Conservation (phyloP, 257 asterid genomes). For the Solanum virginianum region DNA sequence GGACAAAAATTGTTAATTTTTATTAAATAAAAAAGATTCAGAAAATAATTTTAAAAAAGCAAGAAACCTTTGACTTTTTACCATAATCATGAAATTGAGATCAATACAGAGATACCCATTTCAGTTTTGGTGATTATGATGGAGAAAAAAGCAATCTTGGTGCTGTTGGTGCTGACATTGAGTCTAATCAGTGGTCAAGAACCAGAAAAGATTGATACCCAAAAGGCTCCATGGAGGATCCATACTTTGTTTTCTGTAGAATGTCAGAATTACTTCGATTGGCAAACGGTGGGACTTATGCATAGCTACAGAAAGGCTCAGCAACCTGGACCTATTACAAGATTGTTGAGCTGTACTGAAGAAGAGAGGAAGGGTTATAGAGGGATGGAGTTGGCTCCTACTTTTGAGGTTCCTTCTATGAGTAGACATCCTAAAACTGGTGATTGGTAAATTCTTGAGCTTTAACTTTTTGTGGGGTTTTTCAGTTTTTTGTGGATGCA, state of each 20-base stretch:
- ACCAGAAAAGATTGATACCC: conserved; percentile 12
- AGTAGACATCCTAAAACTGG: conserved; percentile 60
- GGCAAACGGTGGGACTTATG: conserved; percentile 98
- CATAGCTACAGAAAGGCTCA: conserved; percentile 66
- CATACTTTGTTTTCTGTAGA: conserved; percentile 94
- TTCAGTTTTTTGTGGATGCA: neutral
- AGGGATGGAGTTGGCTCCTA: conserved; percentile 97
- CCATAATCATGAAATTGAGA: conserved; percentile 1
- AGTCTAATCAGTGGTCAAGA: conserved; percentile 18
- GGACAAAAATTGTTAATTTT: neutral
- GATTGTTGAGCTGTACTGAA: conserved; percentile 84
- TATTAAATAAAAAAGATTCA: neutral
- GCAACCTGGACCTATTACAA: conserved; percentile 91
- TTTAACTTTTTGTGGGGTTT: neutral
- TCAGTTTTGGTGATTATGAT: conserved; percentile 15
- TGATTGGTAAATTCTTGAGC: conserved; percentile 45
- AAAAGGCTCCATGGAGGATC: conserved; percentile 58
- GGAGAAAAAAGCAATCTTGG: conserved; percentile 10
- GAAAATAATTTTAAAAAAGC: neutral
- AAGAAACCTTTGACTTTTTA: neutral
- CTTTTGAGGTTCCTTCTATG: conserved; percentile 91
- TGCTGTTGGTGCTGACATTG: conserved; percentile 12
- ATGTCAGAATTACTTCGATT: conserved; percentile 93
- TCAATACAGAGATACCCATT: conserved; percentile 3
- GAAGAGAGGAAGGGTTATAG: conserved; percentile 45